Base-by-base conservation (phyloP, 2,329 filamentous ascomycete genomes). In the Venturia effusa region DNA sequence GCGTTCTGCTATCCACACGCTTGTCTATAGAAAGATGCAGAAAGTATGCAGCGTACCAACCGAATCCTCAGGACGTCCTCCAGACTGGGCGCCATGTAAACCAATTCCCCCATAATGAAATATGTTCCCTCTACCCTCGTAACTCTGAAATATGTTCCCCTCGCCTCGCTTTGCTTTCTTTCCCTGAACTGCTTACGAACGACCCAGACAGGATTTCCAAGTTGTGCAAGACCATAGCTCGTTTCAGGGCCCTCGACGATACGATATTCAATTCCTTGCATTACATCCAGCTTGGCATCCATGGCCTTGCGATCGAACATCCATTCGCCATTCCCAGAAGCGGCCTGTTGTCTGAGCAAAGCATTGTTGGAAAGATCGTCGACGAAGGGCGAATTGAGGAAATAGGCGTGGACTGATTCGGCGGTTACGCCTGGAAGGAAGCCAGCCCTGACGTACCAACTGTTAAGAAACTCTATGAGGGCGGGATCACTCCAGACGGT, bases 301-400 rank as follows among this genome's bases (percentile, higher is more conserved):
- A 87, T 84, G 0, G 76, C 76, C 67, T 81, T 77, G 37, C 84
- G 81, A 37, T 83, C 77, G 64, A 83, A 75, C 51, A 81, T 76
- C 61, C 79, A 30, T 30, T 39, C 24, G 75, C 48, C 77, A 74
- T 66, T 78, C 76, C 66, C 83, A 79, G 67, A 75, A 76, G 65
- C 79, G 77, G 51, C 51, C 69, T 85, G 83, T 30, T 77, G 76
- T 67, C 81, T 74, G 61, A 83, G 74, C 11, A 83, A 77, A 66
- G 81, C 80, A 64, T 68, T 69, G 73, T 87, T 87, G 66, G 81
- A 84, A 17, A 78, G 80, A 30, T 76, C 73, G 66, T 87, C 84
- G 72, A 84, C 86, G 76, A 85, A 87, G n/a, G 83, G 83, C 1
- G 83, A 85, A 68, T 82, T 78, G 64, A 78, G 78, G 70, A 88